Conservation (phyloP, 768 basidiomycete genomes). For the Tephrocybe rancida region DNA sequence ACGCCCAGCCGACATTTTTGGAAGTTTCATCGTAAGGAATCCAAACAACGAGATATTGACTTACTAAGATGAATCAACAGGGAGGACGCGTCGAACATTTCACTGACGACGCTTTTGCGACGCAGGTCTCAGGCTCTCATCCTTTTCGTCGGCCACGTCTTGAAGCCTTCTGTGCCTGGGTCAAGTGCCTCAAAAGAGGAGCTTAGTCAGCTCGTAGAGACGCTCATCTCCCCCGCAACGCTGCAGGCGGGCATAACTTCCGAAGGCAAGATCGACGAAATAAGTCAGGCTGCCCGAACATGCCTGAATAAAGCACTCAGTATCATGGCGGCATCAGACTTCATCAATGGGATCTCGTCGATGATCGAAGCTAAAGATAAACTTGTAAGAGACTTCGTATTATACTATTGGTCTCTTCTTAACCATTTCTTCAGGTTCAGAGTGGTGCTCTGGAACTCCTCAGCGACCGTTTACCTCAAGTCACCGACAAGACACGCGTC, state of each 20-base stretch:
- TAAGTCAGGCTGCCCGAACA: conserved; percentile 47
- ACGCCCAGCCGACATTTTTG: conserved; percentile 49
- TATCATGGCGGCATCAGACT: conserved; percentile 72
- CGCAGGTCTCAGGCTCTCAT: conserved; percentile 72
- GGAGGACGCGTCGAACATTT: conserved; percentile 58
- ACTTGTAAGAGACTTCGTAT: conserved; percentile 40
- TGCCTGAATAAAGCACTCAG: conserved; percentile 57
- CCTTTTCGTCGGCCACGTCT: conserved; percentile 57
- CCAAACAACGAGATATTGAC: not conserved
- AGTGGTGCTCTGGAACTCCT: conserved; percentile 72
- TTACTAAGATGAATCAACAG: conserved; percentile 31
- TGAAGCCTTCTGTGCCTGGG: conserved; percentile 36
- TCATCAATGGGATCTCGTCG: conserved; percentile 56
- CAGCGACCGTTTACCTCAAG: conserved; percentile 60
- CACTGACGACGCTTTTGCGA: conserved; percentile 45
- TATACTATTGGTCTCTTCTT: not conserved
- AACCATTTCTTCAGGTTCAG: conserved; percentile 49
- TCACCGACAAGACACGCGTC: conserved; percentile 58
- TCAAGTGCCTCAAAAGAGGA: conserved; percentile 26
- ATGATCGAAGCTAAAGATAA: conserved; percentile 58
- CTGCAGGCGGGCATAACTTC: conserved; percentile 27
- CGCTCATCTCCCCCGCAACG: conserved; percentile 50
- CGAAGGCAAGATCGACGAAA: conserved; percentile 42
- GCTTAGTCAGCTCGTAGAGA: conserved; percentile 45
- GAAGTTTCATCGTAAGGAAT: conserved; percentile 54